Evolutionary conservation across 2,329 filamentous ascomycete genomes (phyloP).

Genomic region (Nigrograna mackinnonii): DNA sequence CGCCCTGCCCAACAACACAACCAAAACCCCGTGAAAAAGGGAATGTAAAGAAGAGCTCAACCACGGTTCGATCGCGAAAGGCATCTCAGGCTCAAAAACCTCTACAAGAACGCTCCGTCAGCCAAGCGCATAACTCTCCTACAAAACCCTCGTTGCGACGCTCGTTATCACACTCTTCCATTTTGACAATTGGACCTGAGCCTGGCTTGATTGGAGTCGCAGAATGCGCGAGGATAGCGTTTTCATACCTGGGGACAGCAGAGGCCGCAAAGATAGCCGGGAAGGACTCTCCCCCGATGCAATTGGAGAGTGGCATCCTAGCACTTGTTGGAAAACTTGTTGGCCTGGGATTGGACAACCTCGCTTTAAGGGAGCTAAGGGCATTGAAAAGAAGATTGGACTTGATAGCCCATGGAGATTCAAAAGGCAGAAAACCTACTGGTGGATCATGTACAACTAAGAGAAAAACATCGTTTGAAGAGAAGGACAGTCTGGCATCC

Average conservation of each 20-base stretch:
- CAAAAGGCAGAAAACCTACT: too few species aligned
- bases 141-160: constrained; percentile 36
- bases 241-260: constrained; percentile 64
- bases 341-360: constrained; percentile 65
- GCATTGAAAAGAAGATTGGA: constrained; percentile 68
- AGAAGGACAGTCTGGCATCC: constrained; percentile 57
- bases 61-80: constrained; percentile 11
- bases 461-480: constrained; percentile 20
- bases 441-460: too few species aligned
- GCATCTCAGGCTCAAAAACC: constrained; percentile 56
- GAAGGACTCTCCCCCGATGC: constrained; percentile 62
- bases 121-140: constrained; percentile 62
- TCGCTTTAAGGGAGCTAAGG: constrained; percentile 70
- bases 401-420: too few species aligned
- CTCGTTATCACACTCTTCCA: constrained; percentile 42
- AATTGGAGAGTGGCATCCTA: constrained; percentile 75
- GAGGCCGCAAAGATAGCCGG: constrained; percentile 56
- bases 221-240: constrained; percentile 71
- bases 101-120: constrained; percentile 63
- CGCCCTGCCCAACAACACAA: constrained; percentile 12
- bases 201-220: constrained; percentile 56
- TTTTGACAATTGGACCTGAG: constrained; percentile 26
- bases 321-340: constrained; percentile 70
- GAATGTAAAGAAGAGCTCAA: too few species aligned
- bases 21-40: constrained; percentile 13